Percentiles rank a stretch among this genome's conserved stretches.
phyloP scores from a whole-genome alignment of 257 asterid species.

The Solanum chaucha region DNA sequence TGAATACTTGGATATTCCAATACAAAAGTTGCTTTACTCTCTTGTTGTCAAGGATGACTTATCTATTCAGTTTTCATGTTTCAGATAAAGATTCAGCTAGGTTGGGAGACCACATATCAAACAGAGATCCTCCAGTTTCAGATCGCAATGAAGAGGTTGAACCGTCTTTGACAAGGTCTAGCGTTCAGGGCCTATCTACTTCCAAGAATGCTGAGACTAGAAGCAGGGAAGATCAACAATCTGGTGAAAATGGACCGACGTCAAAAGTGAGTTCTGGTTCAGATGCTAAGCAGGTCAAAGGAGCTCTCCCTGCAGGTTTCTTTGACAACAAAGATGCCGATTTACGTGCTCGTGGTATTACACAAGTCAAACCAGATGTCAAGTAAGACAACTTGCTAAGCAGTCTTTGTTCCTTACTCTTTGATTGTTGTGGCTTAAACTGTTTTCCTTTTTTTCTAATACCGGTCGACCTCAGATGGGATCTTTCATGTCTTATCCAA shows the following conservation, averaged over 20 bases:
- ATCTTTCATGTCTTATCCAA: background rate
- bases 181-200: slow-evolving; percentile 13
- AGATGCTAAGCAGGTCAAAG: slow-evolving; percentile 56
- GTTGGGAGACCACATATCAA: slow-evolving; percentile 15
- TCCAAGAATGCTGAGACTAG: slow-evolving; percentile 8
- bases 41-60: background rate
- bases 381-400: slow-evolving; percentile 41
- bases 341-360: slow-evolving; percentile 86
- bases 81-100: slow-evolving; percentile 16
- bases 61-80: background rate
- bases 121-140: slow-evolving; percentile 15
- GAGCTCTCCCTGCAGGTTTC: slow-evolving; percentile 81
- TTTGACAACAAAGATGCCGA: slow-evolving; percentile 92
- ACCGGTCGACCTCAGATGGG: background rate
- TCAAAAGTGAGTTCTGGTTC: slow-evolving; percentile 26
- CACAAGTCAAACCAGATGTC: slow-evolving; percentile 79
- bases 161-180: slow-evolving; percentile 22
- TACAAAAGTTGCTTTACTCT: background rate
- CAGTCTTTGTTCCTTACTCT: background rate
- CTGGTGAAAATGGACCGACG: slow-evolving; percentile 18
- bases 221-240: slow-evolving; percentile 13
- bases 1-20: background rate
- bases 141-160: slow-evolving; percentile 23
- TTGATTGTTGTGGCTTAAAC: background rate
- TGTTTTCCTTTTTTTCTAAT: background rate